Evolutionary conservation across 2,329 filamentous ascomycete species (phyloP).

Genomic region (Macrophomina pseudophaseolina): DNA sequence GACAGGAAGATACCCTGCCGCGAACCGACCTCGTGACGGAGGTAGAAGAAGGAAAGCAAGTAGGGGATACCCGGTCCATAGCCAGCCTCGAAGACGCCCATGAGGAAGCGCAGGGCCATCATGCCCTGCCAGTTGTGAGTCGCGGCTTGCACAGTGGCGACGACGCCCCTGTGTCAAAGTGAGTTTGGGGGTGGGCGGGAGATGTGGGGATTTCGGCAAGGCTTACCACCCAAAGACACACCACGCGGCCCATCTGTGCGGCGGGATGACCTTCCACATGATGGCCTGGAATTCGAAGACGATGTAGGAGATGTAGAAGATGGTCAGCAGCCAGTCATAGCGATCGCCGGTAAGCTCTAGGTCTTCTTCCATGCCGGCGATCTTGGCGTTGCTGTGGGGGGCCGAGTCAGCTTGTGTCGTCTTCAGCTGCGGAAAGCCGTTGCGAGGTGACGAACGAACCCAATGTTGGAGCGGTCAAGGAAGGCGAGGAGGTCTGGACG

Average conservation of each 20-base stretch:
- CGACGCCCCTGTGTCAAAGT: slow-evolving; percentile 31
- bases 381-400: slow-evolving; percentile 42
- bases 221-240: slow-evolving; percentile 41
- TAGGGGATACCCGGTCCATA: slow-evolving; percentile 55
- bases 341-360: slow-evolving; percentile 34
- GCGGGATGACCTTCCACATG: slow-evolving; percentile 45
- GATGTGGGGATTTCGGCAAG: neutral
- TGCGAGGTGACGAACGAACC: slow-evolving; percentile 30
- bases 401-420: slow-evolving; percentile 8
- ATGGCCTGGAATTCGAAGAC: slow-evolving; percentile 42
- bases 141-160: slow-evolving; percentile 41
- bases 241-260: slow-evolving; percentile 43
- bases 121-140: slow-evolving; percentile 38
- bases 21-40: slow-evolving; percentile 61
- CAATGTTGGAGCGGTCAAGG: slow-evolving; percentile 47
- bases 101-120: slow-evolving; percentile 44
- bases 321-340: slow-evolving; percentile 45
- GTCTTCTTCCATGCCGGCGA: slow-evolving; percentile 47
- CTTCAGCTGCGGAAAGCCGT: neutral
- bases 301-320: slow-evolving; percentile 48
- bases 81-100: slow-evolving; percentile 50
- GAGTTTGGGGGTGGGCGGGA: neutral
- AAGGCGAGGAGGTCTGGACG: slow-evolving; percentile 39
- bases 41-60: slow-evolving; percentile 64
- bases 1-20: slow-evolving; percentile 60